A percentile compares a stretch with the other conserved stretches of the same genome.
Evolutionary conservation across 148 eudicot species (phyloP).

Genomic region (Amaranthus hypochondriacus): DNA sequence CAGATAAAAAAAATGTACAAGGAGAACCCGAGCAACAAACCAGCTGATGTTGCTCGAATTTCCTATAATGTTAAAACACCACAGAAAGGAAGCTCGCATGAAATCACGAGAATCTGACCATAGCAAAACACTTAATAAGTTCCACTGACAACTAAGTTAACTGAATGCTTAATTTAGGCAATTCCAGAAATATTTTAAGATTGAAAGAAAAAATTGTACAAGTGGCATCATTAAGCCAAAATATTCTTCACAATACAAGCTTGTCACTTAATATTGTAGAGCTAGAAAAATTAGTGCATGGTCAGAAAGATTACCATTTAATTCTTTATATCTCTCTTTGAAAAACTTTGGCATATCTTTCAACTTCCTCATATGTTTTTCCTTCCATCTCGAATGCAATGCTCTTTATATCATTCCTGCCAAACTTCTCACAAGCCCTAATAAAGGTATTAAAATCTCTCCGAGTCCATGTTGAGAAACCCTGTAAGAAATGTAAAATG

Average conservation of each 20-base stretch:
- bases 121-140: neutral
- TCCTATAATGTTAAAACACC: neutral
- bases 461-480: conserved; percentile 88
- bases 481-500: conserved; percentile 36
- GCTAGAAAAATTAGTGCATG: neutral
- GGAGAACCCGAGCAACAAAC: neutral
- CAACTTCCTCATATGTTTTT: conserved; percentile 83
- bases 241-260: too few species aligned
- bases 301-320: conserved; percentile 48
- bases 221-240: conserved; percentile 1
- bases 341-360: conserved; percentile 95
- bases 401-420: conserved; percentile 67
- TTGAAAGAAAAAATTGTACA: neutral
- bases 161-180: neutral
- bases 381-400: conserved; percentile 98
- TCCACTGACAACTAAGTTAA: neutral
- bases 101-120: neutral
- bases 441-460: conserved; percentile 91
- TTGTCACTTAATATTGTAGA: neutral
- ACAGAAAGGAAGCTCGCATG: neutral
- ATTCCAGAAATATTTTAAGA: neutral
- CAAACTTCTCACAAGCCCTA: conserved; percentile 95
- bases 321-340: conserved; percentile 88
- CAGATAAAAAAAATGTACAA: neutral
- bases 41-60: neutral